These are phyloP conservation scores for Tetrahymena borealis DNA, from an alignment of 73 alveolate species.

Conservation along the genomic window DNA sequence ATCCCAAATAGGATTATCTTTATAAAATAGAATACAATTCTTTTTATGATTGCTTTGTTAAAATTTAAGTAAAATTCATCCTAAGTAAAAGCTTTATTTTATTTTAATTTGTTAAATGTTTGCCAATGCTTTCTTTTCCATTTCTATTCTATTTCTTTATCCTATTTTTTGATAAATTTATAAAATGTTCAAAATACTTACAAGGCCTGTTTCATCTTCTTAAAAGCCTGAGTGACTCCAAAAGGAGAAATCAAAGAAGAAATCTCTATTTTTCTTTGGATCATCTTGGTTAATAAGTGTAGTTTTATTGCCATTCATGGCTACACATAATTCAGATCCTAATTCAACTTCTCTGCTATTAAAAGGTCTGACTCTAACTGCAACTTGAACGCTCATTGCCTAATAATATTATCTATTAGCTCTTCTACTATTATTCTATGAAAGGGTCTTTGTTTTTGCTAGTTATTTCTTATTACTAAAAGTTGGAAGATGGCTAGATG, in stretches of 20 bases:
- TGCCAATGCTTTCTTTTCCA: neutral
- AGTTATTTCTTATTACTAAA: too few species aligned
- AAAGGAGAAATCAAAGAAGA: slow-evolving; percentile 93
- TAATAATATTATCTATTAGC: slow-evolving; percentile 7
- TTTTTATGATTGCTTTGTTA: too few species aligned
- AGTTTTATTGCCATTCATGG: slow-evolving; percentile 64
- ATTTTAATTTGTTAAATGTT: too few species aligned
- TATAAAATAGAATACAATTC: too few species aligned
- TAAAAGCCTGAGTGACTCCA: slow-evolving; percentile 98
- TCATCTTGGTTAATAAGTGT: slow-evolving; percentile 29
- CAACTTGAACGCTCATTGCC: slow-evolving; percentile 90
- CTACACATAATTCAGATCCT: slow-evolving; percentile 64
- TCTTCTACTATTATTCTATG: too few species aligned
- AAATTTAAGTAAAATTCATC: too few species aligned
- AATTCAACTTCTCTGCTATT: slow-evolving; percentile 80
- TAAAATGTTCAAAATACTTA: neutral
- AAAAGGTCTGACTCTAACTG: slow-evolving; percentile 97
- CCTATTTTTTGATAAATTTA: neutral
- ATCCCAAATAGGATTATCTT: too few species aligned
- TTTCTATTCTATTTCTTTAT: neutral
- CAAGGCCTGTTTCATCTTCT: slow-evolving; percentile 68
- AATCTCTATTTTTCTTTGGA: slow-evolving; percentile 66
- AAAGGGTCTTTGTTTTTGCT: too few species aligned
- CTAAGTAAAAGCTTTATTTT: too few species aligned
- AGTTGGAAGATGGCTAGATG: too few species aligned